Conservation (phyloP, 768 basidiomycete species). For the Rhizopogon vinicolor region DNA sequence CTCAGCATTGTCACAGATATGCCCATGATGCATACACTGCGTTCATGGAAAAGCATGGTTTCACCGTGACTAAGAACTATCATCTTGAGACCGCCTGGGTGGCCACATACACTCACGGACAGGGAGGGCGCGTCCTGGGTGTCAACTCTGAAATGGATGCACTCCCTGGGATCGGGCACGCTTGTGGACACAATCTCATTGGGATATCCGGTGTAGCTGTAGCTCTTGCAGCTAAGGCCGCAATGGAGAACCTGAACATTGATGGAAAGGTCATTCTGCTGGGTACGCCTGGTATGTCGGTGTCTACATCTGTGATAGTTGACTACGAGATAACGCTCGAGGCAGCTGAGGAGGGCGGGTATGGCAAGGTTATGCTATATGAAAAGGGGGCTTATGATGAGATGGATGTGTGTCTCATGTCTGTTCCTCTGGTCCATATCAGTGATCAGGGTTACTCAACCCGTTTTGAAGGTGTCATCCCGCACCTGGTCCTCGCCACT, state of each 20-base stretch:
- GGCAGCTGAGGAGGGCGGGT: constrained; percentile 68
- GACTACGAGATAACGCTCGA: neutral
- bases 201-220: constrained; percentile 66
- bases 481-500: constrained; percentile 61
- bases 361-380: constrained; percentile 61
- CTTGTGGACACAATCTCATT: constrained; percentile 75
- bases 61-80: constrained; percentile 52
- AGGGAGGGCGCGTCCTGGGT: constrained; percentile 61
- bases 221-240: constrained; percentile 55
- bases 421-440: constrained; percentile 6
- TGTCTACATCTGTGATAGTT: neutral
- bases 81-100: constrained; percentile 66
- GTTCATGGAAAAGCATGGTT: constrained; percentile 62
- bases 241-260: constrained; percentile 52
- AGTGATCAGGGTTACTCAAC: neutral
- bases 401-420: constrained; percentile 72
- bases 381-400: constrained; percentile 62
- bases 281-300: constrained; percentile 59
- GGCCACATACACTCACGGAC: constrained; percentile 53
- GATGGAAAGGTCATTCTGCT: constrained; percentile 59
- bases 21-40: constrained; percentile 64
- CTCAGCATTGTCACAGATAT: constrained; percentile 32
- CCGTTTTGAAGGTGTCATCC: constrained; percentile 57
- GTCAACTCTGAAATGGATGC: constrained; percentile 75
- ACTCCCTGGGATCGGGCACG: constrained; percentile 48